Evolutionary conservation across 78 protist genomes (phyloP).

Genomic region (Polysphondylium violaceum): DNA sequence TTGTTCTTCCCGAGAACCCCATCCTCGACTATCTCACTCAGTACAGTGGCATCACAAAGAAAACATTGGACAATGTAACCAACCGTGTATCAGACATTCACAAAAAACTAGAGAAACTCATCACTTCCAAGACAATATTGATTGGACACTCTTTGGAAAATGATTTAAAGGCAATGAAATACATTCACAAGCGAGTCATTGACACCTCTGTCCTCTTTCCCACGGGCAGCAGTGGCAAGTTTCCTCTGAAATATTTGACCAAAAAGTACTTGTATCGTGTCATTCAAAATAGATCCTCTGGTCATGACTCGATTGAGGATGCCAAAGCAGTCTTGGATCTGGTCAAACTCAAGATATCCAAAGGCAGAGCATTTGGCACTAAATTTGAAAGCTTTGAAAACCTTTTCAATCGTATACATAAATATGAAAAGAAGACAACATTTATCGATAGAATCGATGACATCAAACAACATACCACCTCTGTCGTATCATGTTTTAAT

Average conservation of each 20-base stretch:
- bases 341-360: slow-evolving; percentile 62
- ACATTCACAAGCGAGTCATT: slow-evolving; percentile 80
- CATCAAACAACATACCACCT: slow-evolving; percentile 25
- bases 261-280: slow-evolving; percentile 33
- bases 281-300: slow-evolving; percentile 36
- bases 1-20: slow-evolving; percentile 82
- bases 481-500: slow-evolving; percentile 30
- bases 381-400: slow-evolving; percentile 16
- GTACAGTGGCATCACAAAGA: slow-evolving; percentile 89
- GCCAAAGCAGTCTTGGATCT: slow-evolving; percentile 74
- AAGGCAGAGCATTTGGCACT: slow-evolving; percentile 62
- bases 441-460: slow-evolving; percentile 43
- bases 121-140: slow-evolving; percentile 73
- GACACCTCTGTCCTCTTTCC: slow-evolving; percentile 89
- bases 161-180: slow-evolving; percentile 87
- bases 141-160: slow-evolving; percentile 95
- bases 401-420: slow-evolving; percentile 11
- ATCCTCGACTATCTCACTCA: slow-evolving; percentile 88
- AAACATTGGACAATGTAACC: slow-evolving; percentile 70
- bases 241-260: slow-evolving; percentile 61
- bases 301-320: slow-evolving; percentile 75
- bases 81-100: slow-evolving; percentile 80
- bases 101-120: neutral
- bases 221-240: slow-evolving; percentile 43
- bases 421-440: slow-evolving; percentile 15